Conservation (phyloP, 2,329 filamentous ascomycete genomes). For the Colletotrichum paranaense region DNA sequence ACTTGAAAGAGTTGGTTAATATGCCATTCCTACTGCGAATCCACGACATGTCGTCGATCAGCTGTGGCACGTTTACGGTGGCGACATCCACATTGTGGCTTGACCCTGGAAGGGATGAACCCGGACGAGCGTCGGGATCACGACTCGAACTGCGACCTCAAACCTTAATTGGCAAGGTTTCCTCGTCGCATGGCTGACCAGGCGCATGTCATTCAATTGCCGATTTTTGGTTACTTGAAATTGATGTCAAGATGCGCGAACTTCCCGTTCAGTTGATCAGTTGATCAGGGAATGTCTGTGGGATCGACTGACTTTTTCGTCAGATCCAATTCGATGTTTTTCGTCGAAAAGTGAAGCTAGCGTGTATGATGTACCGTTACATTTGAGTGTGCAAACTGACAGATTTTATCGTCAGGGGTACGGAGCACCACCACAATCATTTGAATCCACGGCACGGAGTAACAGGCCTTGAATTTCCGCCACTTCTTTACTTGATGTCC, state of each 20-base stretch:
- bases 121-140: not conserved
- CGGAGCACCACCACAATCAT: too few relatives aligned
- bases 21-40: not conserved
- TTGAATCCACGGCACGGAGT: not conserved
- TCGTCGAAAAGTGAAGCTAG: not conserved
- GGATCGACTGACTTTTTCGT: not conserved
- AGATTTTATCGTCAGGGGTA: not conserved
- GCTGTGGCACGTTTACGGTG: slow-evolving; percentile 25
- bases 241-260: not conserved
- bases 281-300: not conserved
- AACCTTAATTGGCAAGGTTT: slow-evolving; percentile 17
- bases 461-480: not conserved
- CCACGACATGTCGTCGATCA: slow-evolving; percentile 29
- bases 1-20: not conserved
- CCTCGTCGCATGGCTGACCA: not conserved
- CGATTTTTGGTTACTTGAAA: not conserved
- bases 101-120: slow-evolving; percentile 28
- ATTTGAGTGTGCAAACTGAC: not conserved
- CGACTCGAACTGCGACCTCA: not conserved
- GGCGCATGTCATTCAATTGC: not conserved
- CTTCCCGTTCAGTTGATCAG: too few relatives aligned
- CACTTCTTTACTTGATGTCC: not conserved
- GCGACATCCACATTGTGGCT: slow-evolving; percentile 33
- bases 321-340: not conserved
- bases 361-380: not conserved